Evolutionary conservation across 306 rosid genomes (phyloP), one percentile per base, ranked within the genome.

Genomic region (Cicer judaicum): DNA sequence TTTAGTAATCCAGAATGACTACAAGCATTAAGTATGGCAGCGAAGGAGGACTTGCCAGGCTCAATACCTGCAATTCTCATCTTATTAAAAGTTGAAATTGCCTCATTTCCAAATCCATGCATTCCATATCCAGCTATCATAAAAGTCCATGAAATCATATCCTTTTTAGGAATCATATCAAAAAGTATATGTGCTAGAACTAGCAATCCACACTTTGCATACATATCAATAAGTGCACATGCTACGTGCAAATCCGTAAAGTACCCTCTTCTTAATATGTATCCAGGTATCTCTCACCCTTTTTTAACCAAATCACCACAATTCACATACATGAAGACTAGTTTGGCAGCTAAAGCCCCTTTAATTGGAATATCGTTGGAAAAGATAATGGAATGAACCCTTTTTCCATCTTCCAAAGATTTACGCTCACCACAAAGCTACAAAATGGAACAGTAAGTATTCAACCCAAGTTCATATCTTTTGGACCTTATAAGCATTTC

Each of bases 351-450:
- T 66, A 88, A 76, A 76, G 48, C 50, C 21, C 84, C 88, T 47
- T 85, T 82, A 47, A 82, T 34, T 14, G 1, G 36, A 15, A 86
- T 56, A 19, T 82, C 84, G 67, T 79, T 78, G 34, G 85, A 71
- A 41, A 11, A 38, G 16, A 86, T 80, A 55, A 90, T 48, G 1
- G 91, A 86, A 75, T 83, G 89, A 38, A 90, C 88, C 80, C 11
- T 67, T 81, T 72, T 85, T 13, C 96, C 96, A 49, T 88, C 85
- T 79, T 81, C 77, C 64, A 90, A 76, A 29, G 88, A 85, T 50
- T 78, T 86, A 1, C n/a, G 74, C 55, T 79, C 81, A 18, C 91
- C 92, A 62, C 96, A 90, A 14, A 90, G 96, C 88, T 90, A 91
- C 84, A 88, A 73, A 10, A 85, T 59, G n/a, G 82, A 69, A 67